Percentiles rank a stretch among this genome's conserved stretches.
These are phyloP conservation scores for Aspergillus viridinutans DNA, from an alignment of 2,329 filamentous ascomycete species.

Conservation along the genomic window DNA sequence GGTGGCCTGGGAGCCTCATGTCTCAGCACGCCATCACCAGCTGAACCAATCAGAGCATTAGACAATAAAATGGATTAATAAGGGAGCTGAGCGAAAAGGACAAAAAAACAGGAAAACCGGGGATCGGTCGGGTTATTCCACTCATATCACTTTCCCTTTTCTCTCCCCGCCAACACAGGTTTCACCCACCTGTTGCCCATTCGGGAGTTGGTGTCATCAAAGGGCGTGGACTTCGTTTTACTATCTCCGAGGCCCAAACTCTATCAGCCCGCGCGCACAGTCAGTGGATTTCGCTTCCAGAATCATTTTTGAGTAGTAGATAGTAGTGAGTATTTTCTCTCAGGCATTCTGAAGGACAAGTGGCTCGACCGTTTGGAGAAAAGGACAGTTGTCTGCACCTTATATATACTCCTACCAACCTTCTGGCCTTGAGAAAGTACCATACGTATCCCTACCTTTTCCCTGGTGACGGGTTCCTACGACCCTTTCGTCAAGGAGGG, in stretches of 20 bases:
- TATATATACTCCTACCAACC: not conserved
- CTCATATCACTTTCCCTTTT: conserved; percentile 21
- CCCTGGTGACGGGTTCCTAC: not conserved
- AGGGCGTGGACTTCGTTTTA: not conserved
- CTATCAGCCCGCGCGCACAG: not conserved
- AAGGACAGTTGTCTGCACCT: not conserved
- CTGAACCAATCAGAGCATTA: not conserved
- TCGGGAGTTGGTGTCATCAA: conserved; percentile 17
- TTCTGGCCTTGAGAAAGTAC: not conserved
- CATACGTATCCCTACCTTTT: not conserved
- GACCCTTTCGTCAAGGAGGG: not conserved
- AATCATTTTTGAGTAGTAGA: not conserved
- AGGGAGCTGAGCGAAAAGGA: not conserved
- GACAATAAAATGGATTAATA: not conserved
- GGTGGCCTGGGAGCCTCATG: not conserved
- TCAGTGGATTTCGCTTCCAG: not conserved
- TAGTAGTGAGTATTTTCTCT: not conserved
- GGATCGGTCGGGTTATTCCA: not conserved
- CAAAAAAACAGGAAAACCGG: not conserved
- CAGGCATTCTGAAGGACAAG: not conserved
- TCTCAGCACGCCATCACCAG: not conserved
- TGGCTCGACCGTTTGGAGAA: not conserved
- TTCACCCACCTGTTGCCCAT: conserved; percentile 1
- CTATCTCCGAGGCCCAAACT: not conserved
- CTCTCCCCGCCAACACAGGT: conserved; percentile 17